Conservation (phyloP, 2,329 filamentous ascomycete species). For the Geosmithia flava region DNA sequence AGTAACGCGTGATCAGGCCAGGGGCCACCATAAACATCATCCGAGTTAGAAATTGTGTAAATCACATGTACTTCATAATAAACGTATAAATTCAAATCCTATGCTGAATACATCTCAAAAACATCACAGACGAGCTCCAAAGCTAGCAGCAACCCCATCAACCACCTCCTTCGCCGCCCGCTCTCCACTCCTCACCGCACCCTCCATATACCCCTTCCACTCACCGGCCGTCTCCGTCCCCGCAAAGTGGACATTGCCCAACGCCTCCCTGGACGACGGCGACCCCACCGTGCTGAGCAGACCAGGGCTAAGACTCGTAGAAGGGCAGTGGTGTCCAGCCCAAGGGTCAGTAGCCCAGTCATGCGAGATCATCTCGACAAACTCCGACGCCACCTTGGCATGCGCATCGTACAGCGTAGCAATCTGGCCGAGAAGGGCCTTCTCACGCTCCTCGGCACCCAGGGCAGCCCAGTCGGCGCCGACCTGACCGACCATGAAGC, state of each 20-base stretch:
- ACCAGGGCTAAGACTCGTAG: constrained; percentile 21
- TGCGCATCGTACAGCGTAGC: constrained; percentile 9
- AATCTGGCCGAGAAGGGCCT: constrained; percentile 13
- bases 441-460: constrained; percentile 7
- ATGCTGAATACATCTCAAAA: too few species aligned
- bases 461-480: constrained; percentile 18
- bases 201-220: constrained; percentile 41
- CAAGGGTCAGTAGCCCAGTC: constrained; percentile 25
- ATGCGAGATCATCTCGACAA: constrained; percentile 17
- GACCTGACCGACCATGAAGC: constrained; percentile 24
- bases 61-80: too few species aligned
- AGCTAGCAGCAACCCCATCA: not conserved
- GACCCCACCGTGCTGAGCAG: constrained; percentile 19
- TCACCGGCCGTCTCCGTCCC: constrained; percentile 33
- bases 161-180: not conserved
- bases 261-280: constrained; percentile 16
- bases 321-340: constrained; percentile 25
- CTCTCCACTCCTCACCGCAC: constrained; percentile 21
- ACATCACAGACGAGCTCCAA: not conserved
- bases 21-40: too few species aligned
- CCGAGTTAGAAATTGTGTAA: too few species aligned
- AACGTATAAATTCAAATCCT: too few species aligned
- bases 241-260: constrained; percentile 31
- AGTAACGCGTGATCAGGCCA: too few species aligned
- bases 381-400: constrained; percentile 8